Percentiles rank a stretch among this genome's conserved stretches.
phyloP scores from a whole-genome alignment of 2,329 filamentous ascomycete species.

The Acrodontium crateriforme region DNA sequence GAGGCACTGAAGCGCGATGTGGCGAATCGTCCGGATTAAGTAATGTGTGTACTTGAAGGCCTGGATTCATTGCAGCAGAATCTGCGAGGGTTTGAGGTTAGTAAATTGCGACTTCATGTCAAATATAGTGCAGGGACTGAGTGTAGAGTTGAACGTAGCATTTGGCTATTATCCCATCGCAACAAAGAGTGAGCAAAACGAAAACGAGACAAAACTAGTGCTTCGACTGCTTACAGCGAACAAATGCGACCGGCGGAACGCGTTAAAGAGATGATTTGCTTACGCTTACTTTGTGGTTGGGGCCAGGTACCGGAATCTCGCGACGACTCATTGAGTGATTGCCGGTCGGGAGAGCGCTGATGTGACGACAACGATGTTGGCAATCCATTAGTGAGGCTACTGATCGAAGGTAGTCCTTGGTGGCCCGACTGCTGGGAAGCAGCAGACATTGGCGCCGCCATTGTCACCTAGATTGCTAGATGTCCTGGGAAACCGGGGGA shows the following conservation, averaged over 20 bases:
- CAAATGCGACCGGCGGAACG: too few species aligned
- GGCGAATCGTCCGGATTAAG: conserved; percentile 38
- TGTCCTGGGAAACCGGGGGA: too few species aligned
- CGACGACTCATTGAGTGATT: conserved; percentile 17
- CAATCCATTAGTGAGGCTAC: conserved; percentile 23
- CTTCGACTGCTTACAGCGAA: too few species aligned
- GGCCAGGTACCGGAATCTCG: conserved; percentile 26
- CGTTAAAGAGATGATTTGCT: too few species aligned
- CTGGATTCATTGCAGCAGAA: conserved; percentile 31
- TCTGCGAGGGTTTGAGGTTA: too few species aligned
- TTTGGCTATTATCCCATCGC: too few species aligned
- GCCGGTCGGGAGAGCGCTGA: conserved; percentile 19
- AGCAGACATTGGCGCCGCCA: conserved; percentile 12
- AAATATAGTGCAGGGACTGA: too few species aligned
- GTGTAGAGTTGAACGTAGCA: too few species aligned
- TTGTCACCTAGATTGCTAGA: too few species aligned
- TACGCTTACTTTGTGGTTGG: conserved; percentile 23
- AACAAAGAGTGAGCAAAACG: too few species aligned
- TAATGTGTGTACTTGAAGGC: conserved; percentile 36
- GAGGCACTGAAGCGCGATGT: conserved; percentile 28
- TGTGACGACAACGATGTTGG: conserved; percentile 12
- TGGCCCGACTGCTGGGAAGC: conserved; percentile 10
- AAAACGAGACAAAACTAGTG: too few species aligned
- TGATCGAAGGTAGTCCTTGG: conserved; percentile 23
- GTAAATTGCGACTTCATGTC: too few species aligned